Evolutionary conservation across 345 rosid species (phyloP), one percentile per base, ranked within the genome.

Genomic region (Carallia brachiata): DNA sequence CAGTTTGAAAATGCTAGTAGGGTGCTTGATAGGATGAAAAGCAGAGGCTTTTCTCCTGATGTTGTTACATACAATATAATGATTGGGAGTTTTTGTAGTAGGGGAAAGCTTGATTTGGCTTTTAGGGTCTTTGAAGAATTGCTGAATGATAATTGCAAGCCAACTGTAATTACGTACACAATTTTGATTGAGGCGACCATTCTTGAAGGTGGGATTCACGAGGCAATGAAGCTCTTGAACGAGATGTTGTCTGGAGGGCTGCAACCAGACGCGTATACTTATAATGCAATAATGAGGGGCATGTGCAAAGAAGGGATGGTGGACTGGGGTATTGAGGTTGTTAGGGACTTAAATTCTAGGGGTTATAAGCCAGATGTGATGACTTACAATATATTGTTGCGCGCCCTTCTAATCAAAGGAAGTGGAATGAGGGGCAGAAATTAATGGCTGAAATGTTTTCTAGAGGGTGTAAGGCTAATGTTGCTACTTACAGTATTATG

Each of bases 21-120:
- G 34, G 86, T 89, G 65, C 80, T 93, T 36, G 83, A 85, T 69
- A 79, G 94, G 76, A 87, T 93, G 97, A 84, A 81, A 69, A 79
- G 80, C 52, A 85, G 84, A 63, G 97, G 92, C 16, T 81, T 89
- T 73, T 73, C 67, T 0, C 94, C 97, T 0, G 93, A 93, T 62
- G 89, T 89, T 17, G 92, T 91, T 4, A 93, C 97, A 2, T 88
- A 88, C 66, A 93, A 88, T 75, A 89, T 89, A 18, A 82, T 91
- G 89, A 88, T 93, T 54, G 91, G 92, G 62, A 84, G 85, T 67
- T 86, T 91, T 36, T 89, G 94, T 74, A 63, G 86, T 48, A 77
- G 92, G 75, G 90, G 96, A 36, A 85, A 88, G 68, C 85, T 89
- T 61, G 86, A 77, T 79, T 75, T 80, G 62, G 97, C 94, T 67